Evolutionary conservation across 2,329 filamentous ascomycete genomes (phyloP).

Genomic region (Trichoderma lentiforme): DNA sequence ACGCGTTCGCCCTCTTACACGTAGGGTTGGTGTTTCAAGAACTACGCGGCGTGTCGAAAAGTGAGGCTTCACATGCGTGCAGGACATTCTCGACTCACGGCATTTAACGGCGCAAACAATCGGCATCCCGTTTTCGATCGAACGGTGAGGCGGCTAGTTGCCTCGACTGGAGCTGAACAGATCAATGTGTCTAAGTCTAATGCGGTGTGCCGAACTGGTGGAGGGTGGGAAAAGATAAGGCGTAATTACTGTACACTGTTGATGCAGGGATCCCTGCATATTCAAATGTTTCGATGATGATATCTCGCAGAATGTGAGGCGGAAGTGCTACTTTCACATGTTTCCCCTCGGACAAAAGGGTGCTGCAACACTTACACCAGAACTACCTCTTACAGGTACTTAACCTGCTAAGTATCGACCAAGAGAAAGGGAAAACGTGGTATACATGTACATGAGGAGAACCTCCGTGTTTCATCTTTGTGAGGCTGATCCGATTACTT

Average conservation of each 20-base stretch:
- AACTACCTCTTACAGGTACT: neutral
- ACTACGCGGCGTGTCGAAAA: neutral
- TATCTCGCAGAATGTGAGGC: neutral
- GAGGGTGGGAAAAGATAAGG: neutral
- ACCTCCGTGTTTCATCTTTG: neutral
- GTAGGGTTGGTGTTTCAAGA: neutral
- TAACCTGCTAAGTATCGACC: no score
- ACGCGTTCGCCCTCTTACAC: neutral
- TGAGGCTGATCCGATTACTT: neutral
- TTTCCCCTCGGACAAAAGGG: neutral
- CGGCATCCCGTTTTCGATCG: neutral
- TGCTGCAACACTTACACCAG: neutral
- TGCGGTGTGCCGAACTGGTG: neutral
- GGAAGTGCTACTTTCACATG: neutral
- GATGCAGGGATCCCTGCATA: neutral
- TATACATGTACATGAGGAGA: neutral
- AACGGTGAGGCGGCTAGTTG: neutral
- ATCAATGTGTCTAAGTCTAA: neutral
- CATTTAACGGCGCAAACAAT: neutral
- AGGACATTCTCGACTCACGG: neutral
- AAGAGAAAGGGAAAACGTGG: neutral
- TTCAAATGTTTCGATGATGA: neutral
- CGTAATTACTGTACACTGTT: neutral
- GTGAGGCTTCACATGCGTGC: neutral
- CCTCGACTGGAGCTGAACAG: neutral